Evolutionary conservation across 768 basidiomycete genomes (phyloP).

Genomic region (Mycena vulgaris): DNA sequence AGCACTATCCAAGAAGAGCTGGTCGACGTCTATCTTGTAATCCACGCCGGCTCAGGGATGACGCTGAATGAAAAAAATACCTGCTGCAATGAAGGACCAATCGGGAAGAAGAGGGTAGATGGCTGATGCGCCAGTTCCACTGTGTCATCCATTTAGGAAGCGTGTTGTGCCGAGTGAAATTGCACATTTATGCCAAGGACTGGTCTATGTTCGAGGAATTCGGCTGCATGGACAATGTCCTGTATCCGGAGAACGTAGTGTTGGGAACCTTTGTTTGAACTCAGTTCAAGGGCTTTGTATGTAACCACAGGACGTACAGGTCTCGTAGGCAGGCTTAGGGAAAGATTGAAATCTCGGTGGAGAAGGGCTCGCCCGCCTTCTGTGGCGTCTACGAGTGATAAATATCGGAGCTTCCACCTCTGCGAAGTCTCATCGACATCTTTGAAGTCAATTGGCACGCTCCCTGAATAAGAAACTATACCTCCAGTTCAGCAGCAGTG

Average conservation of each 20-base stretch:
- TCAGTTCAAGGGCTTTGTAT: no score
- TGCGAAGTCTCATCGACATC: conserved; percentile 69
- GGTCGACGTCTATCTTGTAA: conserved; percentile 7
- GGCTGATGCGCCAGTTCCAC: conserved; percentile 92
- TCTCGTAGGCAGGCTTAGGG: conserved; percentile 73
- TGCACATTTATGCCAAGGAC: conserved; percentile 82
- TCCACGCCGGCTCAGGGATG: conserved; percentile 7
- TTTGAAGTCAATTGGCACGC: conserved; percentile 78
- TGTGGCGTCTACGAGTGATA: conserved; percentile 70
- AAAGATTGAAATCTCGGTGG: conserved; percentile 78
- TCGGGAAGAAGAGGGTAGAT: conserved; percentile 86
- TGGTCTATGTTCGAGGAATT: conserved; percentile 26
- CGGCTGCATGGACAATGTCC: conserved; percentile 67
- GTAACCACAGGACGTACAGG: conserved; percentile 62
- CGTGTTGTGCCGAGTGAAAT: not conserved
- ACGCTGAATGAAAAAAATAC: conserved; percentile 11
- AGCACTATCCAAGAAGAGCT: conserved; percentile 7
- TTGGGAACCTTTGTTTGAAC: conserved; percentile 75
- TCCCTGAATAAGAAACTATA: conserved; percentile 42
- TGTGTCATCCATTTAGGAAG: conserved; percentile 45
- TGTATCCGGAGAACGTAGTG: conserved; percentile 88
- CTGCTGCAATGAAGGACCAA: conserved; percentile 11
- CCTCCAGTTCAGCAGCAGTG: conserved; percentile 2
- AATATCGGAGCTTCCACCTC: conserved; percentile 58
- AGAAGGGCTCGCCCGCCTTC: conserved; percentile 70